Evolutionary conservation across 331 rosid genomes (phyloP), one percentile per base, ranked within the genome.

Genomic region (Saraca asoca): DNA sequence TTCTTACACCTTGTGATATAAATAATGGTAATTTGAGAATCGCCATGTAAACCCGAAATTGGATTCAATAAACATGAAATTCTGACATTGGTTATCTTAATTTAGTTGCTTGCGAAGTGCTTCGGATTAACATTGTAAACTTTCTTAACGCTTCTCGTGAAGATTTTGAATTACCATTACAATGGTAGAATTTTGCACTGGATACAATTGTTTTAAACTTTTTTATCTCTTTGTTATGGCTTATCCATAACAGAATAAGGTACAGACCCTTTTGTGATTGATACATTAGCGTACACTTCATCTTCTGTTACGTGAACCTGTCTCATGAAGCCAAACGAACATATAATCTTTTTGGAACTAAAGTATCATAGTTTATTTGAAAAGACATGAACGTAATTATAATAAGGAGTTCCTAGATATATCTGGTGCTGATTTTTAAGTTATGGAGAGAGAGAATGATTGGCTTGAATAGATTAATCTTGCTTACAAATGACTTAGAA

Each of bases 21-120:
- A 77, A 69, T 81, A 77, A 73, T 81, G 79, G 82, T 81, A 81
- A 81, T 62, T 45, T 9, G 71, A 77, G 76, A 59, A 68, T 58
- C 59, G 72, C 85, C 29, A 14, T 76, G 82, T 77, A 77, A 73
- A 81, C 72, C 51, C 52, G 71, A 65, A 33, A 62, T 55, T 44
- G 41, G 66, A 29, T 62, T 49, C 71, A 69, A 54, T 64, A 58
- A 63, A 64, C 42, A 45, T 50, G 72, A 65, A 41, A 24, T 73
- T 42, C 29, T 57, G 66, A 55, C 51, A 50, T 51, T 61, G 58
- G 62, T 80, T 68, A 57, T 70, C 57, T 53, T 42, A 70, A 41
- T 49, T 74, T 50, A 34, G 66, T 56, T 75, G 71, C 78, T 62
- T 35, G 60, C 54, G 54, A 56, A 62, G 31, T 66, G 64, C 69